These are phyloP conservation scores for Vigna mungo DNA, from an alignment of 306 rosid species.

Conservation along the genomic window DNA sequence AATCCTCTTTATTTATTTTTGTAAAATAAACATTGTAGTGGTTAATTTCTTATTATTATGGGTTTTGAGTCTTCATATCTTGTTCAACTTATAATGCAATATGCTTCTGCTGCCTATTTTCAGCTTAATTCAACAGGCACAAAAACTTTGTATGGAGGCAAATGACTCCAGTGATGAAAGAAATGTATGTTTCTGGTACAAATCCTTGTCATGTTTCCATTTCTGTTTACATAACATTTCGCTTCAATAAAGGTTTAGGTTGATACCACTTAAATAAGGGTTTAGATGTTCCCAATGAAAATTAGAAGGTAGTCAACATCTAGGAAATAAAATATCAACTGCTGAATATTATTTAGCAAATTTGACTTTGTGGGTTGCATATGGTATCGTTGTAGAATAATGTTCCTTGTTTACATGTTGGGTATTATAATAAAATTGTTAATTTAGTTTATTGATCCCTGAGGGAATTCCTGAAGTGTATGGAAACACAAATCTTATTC, in stretches of 20 bases:
- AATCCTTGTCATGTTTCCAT: constrained; percentile 31
- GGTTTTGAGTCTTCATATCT: constrained; percentile 42
- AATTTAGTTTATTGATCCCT: constrained; percentile 21
- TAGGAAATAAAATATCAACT: neutral
- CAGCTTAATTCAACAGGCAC: constrained; percentile 91
- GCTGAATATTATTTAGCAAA: constrained; percentile 7
- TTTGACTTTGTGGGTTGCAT: constrained; percentile 1
- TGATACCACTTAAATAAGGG: constrained; percentile 29
- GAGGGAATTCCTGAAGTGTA: constrained; percentile 46
- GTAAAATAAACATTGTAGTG: neutral
- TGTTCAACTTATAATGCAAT: constrained; percentile 42
- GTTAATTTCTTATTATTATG: constrained; percentile 21
- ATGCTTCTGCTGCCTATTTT: constrained; percentile 40
- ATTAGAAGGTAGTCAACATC: constrained; percentile 7
- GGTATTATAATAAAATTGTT: constrained; percentile 33
- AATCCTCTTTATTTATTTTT: neutral
- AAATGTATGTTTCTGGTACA: constrained; percentile 66
- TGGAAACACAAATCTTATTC: constrained; percentile 16
- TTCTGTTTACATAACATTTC: constrained; percentile 36
- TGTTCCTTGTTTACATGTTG: constrained; percentile 18
- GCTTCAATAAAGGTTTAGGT: constrained; percentile 32
- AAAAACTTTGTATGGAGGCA: constrained; percentile 65
- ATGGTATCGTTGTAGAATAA: constrained; percentile 13
- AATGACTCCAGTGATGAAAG: constrained; percentile 66
- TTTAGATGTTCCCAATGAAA: constrained; percentile 35